A percentile compares a stretch with the other conserved stretches of the same genome.
phyloP scores from a whole-genome alignment of 1,284 basidiomycete genomes.

The Vanrija humicola region DNA sequence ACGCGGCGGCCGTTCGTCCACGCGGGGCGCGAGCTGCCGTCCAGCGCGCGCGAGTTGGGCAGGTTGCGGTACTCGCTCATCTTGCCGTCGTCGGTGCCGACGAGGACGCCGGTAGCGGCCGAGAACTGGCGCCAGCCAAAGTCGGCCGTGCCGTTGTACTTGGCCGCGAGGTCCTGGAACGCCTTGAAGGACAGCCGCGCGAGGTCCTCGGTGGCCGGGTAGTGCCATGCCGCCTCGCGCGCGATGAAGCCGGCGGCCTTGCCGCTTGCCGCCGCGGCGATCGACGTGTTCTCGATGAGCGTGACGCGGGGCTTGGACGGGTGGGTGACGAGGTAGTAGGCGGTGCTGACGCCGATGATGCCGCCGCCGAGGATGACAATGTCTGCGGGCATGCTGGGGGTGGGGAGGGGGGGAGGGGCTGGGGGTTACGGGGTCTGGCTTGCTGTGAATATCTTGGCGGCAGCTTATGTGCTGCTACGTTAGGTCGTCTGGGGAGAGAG shows the following conservation, averaged over 20 bases:
- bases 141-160: conserved; percentile 61
- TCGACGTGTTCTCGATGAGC: conserved; percentile 59
- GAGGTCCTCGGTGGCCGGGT: conserved; percentile 51
- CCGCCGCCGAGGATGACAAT: conserved; percentile 54
- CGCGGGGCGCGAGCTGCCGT: neutral
- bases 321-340: conserved; percentile 43
- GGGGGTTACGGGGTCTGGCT: too few relatives aligned
- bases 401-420: neutral
- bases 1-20: conserved; percentile 12
- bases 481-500: too few relatives aligned
- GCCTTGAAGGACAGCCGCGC: conserved; percentile 69
- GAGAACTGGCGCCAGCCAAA: conserved; percentile 60
- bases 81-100: conserved; percentile 7
- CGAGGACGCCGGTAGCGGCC: conserved; percentile 7
- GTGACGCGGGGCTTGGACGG: conserved; percentile 26
- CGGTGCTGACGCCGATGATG: conserved; percentile 78
- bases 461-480: too few relatives aligned
- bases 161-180: conserved; percentile 67
- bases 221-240: conserved; percentile 57
- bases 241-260: conserved; percentile 86
- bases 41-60: neutral
- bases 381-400: conserved; percentile 2
- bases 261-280: conserved; percentile 59
- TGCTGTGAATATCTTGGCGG: too few relatives aligned
- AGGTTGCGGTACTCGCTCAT: conserved; percentile 16